Evolutionary conservation across 2,329 filamentous ascomycete genomes (phyloP).

Genomic region (Rhinocladiella mackenziei): DNA sequence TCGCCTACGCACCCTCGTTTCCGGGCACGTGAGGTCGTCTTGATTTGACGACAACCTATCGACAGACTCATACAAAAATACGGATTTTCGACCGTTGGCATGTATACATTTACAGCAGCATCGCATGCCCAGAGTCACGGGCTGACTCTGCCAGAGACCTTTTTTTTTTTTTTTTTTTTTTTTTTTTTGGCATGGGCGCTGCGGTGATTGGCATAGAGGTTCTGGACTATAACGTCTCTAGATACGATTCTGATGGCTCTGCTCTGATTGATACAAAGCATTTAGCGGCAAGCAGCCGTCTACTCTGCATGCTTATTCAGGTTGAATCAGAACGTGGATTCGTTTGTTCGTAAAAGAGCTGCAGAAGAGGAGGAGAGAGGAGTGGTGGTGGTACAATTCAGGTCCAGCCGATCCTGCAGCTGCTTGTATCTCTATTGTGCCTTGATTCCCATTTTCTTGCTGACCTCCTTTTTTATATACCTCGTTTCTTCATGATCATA

Average conservation of each 20-base stretch:
- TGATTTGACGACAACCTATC: background rate
- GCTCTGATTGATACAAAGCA: background rate
- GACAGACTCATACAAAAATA: background rate
- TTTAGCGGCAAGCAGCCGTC: background rate
- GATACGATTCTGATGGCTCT: background rate
- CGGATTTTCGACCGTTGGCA: too few relatives aligned
- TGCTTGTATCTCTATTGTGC: too few relatives aligned
- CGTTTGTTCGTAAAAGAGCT: slow-evolving; percentile 10
- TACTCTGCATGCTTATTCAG: background rate
- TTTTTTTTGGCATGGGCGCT: too few relatives aligned
- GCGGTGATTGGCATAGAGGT: slow-evolving; percentile 1
- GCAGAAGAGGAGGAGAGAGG: too few relatives aligned
- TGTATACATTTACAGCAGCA: too few relatives aligned
- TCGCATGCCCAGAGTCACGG: background rate
- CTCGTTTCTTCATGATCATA: too few relatives aligned
- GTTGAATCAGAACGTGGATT: background rate
- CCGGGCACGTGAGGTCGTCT: slow-evolving; percentile 26
- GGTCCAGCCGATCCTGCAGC: too few relatives aligned
- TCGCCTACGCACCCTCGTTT: slow-evolving; percentile 23
- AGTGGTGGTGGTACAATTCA: too few relatives aligned
- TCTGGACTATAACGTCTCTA: background rate
- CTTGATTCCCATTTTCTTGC: too few relatives aligned
- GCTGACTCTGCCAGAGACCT: slow-evolving; percentile 11
- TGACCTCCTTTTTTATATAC: too few relatives aligned
- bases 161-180: slow-evolving; percentile 12